Percentiles rank a stretch among this genome's conserved stretches.
These are phyloP conservation scores for Lanmaoa pseudosensibilis DNA, from an alignment of 768 basidiomycete genomes.

Conservation along the genomic window DNA sequence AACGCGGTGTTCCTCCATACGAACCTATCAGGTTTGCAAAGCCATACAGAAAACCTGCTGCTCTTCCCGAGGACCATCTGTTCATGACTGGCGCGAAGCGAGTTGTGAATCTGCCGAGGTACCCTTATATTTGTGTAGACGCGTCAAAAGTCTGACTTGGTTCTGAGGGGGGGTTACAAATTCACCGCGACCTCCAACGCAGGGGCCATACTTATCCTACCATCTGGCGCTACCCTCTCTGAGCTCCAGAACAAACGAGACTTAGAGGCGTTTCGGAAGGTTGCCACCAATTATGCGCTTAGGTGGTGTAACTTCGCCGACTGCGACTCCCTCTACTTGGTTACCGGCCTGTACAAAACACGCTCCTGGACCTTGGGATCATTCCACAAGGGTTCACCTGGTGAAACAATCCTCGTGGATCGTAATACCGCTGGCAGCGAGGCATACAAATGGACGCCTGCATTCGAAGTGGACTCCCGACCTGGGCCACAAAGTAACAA, in stretches of 20 bases:
- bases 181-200: not conserved
- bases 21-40: not conserved
- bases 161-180: not conserved
- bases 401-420: not conserved
- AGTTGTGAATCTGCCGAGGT: not conserved
- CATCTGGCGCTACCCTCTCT: not conserved
- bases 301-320: not conserved
- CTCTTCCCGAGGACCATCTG: no score
- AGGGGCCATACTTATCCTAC: constrained; percentile 8
- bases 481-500: not conserved
- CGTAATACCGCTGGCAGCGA: not conserved
- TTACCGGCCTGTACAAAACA: constrained; percentile 6
- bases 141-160: not conserved
- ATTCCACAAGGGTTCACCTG: not conserved
- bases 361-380: not conserved
- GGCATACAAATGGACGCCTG: not conserved
- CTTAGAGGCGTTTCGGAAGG: not conserved
- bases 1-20: not conserved
- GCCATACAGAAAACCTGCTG: no score
- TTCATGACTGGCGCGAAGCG: not conserved
- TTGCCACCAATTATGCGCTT: not conserved
- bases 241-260: not conserved
- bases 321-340: constrained; percentile 1
- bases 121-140: not conserved
- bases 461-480: not conserved